phyloP scores from a whole-genome alignment of 306 rosid species.

The Macrotyloma uniflorum region DNA sequence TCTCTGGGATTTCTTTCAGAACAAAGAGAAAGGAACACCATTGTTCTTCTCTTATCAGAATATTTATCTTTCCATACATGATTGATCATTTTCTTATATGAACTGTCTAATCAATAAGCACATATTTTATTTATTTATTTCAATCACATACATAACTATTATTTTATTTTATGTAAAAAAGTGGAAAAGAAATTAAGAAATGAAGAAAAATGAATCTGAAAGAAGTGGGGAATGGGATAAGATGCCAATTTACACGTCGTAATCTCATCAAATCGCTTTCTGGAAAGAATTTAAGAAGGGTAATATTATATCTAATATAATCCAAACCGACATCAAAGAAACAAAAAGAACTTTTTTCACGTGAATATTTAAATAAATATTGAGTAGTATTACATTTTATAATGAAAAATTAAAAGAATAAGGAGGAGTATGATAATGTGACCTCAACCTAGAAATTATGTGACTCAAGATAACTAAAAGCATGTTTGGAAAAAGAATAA shows the following conservation, averaged over 20 bases:
- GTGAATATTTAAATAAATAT: too few species aligned
- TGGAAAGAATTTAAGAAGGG: background rate
- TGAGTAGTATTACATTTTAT: too few species aligned
- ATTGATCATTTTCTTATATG: conserved; percentile 27
- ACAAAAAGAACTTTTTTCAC: too few species aligned
- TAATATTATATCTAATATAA: background rate
- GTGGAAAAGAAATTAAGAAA: background rate
- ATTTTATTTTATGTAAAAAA: background rate
- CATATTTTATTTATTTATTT: background rate
- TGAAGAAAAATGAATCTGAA: background rate
- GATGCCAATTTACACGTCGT: background rate
- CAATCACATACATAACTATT: background rate
- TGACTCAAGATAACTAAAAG: too few species aligned
- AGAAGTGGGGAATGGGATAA: background rate
- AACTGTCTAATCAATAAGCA: conserved; percentile 20
- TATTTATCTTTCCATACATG: conserved; percentile 22
- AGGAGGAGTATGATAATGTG: too few species aligned
- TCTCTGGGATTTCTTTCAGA: conserved; percentile 21
- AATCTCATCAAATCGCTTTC: background rate
- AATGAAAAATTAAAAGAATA: too few species aligned
- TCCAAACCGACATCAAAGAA: background rate
- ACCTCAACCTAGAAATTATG: too few species aligned
- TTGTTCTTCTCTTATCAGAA: conserved; percentile 17
- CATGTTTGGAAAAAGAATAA: too few species aligned
- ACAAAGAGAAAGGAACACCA: conserved; percentile 16